Percentiles rank a stretch among this genome's conserved stretches.
Conservation (phyloP, 495 filamentous ascomycete genomes). For the Staphylotrichum longicolle region DNA sequence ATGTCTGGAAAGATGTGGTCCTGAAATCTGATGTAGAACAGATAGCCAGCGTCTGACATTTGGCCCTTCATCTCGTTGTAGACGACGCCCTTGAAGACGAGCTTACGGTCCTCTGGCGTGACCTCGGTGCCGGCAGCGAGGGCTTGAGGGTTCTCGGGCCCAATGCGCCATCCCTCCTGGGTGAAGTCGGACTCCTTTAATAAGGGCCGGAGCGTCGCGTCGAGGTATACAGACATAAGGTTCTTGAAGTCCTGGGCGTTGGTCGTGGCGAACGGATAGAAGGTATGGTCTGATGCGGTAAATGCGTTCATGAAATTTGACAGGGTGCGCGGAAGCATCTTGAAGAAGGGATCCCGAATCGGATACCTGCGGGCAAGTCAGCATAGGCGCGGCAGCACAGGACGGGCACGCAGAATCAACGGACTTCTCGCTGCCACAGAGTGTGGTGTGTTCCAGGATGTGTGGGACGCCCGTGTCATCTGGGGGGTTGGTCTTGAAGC, state of each 20-base stretch:
- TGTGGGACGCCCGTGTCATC: slow-evolving; percentile 96
- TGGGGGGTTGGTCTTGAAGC: slow-evolving; percentile 97
- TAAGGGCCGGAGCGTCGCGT: slow-evolving; percentile 86
- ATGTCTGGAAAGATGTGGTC: slow-evolving; percentile 91
- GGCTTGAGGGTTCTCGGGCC: slow-evolving; percentile 78
- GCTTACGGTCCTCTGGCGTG: slow-evolving; percentile 49
- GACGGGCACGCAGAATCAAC: slow-evolving; percentile 16
- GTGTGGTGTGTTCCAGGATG: slow-evolving; percentile 93
- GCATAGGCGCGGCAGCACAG: not conserved
- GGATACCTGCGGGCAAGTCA: slow-evolving; percentile 65
- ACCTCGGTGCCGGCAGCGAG: slow-evolving; percentile 42
- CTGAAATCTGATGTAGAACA: slow-evolving; percentile 91
- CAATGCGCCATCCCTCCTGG: slow-evolving; percentile 95
- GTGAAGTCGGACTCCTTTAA: slow-evolving; percentile 88
- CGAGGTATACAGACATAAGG: slow-evolving; percentile 92
- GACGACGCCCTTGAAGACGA: slow-evolving; percentile 97
- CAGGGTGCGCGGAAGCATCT: slow-evolving; percentile 95
- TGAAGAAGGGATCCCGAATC: slow-evolving; percentile 97
- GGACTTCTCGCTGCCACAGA: slow-evolving; percentile 95
- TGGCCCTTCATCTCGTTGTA: slow-evolving; percentile 99
- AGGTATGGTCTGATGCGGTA: slow-evolving; percentile 94
- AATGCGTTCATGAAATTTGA: slow-evolving; percentile 99
- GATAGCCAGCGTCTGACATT: slow-evolving; percentile 94
- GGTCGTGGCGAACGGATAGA: slow-evolving; percentile 97
- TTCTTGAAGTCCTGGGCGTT: slow-evolving; percentile 94